phyloP scores from a whole-genome alignment of 805 yeast species.

The Lachancea mirantina region DNA sequence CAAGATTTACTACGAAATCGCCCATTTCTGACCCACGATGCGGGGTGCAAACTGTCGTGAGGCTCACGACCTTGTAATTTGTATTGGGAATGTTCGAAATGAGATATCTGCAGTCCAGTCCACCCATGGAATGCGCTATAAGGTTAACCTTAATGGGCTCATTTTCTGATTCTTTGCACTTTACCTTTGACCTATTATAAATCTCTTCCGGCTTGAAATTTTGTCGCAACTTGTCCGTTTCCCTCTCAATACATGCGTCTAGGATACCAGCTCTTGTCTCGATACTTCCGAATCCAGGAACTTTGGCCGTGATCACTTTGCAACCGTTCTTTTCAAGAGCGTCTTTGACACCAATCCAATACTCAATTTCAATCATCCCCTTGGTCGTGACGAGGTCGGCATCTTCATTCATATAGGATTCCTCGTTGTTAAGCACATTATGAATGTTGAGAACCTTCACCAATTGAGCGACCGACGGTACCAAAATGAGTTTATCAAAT shows the following conservation, averaged over 20 bases:
- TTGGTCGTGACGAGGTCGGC: conserved; percentile 16
- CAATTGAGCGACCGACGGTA: conserved; percentile 36
- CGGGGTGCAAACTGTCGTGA: conserved; percentile 85
- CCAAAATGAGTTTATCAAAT: conserved; percentile 48
- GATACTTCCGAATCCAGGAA: conserved; percentile 76
- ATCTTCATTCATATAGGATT: conserved; percentile 15
- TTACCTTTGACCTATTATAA: conserved; percentile 14
- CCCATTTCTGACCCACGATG: conserved; percentile 85
- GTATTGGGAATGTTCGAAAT: conserved; percentile 46
- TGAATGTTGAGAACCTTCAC: conserved; percentile 19
- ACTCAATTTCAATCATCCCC: conserved; percentile 44
- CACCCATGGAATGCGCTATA: conserved; percentile 93
- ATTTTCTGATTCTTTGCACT: not conserved
- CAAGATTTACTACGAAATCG: conserved; percentile 46
- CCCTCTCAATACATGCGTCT: conserved; percentile 41
- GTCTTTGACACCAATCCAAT: conserved; percentile 76
- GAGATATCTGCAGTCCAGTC: conserved; percentile 73
- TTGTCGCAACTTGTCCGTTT: conserved; percentile 16
- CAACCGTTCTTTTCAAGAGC: conserved; percentile 57
- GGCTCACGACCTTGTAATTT: conserved; percentile 54
- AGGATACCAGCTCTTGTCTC: conserved; percentile 57
- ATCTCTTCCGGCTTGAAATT: conserved; percentile 18
- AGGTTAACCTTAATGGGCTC: conserved; percentile 51
- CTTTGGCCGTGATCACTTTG: conserved; percentile 62
- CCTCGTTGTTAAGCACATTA: conserved; percentile 15